Percentiles rank a stretch among this genome's conserved stretches.
Evolutionary conservation across 768 basidiomycete species (phyloP).

Genomic region (Megacollybia marginata): DNA sequence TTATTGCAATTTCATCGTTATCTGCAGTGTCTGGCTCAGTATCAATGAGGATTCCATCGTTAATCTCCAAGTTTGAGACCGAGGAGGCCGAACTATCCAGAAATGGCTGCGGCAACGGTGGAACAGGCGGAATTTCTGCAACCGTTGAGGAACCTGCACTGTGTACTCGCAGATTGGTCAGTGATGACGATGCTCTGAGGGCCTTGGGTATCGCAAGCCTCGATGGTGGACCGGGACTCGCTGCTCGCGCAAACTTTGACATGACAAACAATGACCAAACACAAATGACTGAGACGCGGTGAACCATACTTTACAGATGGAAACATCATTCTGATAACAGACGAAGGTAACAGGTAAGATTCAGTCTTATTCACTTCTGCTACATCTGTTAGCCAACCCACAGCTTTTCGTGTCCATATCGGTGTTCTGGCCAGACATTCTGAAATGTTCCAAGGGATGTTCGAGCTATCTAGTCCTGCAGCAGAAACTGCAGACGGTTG

Average conservation of each 20-base stretch:
- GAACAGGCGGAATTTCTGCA: conserved; percentile 18
- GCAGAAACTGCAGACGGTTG: conserved; percentile 36
- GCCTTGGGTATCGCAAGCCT: conserved; percentile 45
- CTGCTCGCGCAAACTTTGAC: too few species aligned
- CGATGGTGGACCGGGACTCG: conserved; percentile 30
- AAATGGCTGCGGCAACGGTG: conserved; percentile 22
- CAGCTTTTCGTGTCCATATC: conserved; percentile 48
- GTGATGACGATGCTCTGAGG: conserved; percentile 45
- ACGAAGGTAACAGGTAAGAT: conserved; percentile 15
- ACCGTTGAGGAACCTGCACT: conserved; percentile 27
- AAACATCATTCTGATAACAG: conserved; percentile 44
- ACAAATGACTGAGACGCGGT: too few species aligned
- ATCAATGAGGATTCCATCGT: conserved; percentile 66
- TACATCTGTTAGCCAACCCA: conserved; percentile 8
- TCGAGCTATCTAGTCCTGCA: conserved; percentile 38
- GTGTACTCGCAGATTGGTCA: conserved; percentile 51
- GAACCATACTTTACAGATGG: conserved; percentile 58
- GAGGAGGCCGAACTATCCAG: conserved; percentile 68
- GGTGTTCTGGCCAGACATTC: conserved; percentile 46
- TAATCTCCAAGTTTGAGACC: conserved; percentile 55
- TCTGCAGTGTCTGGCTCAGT: conserved; percentile 49
- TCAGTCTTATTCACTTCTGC: too few species aligned
- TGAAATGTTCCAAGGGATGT: conserved; percentile 49
- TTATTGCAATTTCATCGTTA: conserved; percentile 43
- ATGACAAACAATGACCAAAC: too few species aligned